Conservation (phyloP, 805 yeast genomes). For the Kregervanrija pseudodelftensis region DNA sequence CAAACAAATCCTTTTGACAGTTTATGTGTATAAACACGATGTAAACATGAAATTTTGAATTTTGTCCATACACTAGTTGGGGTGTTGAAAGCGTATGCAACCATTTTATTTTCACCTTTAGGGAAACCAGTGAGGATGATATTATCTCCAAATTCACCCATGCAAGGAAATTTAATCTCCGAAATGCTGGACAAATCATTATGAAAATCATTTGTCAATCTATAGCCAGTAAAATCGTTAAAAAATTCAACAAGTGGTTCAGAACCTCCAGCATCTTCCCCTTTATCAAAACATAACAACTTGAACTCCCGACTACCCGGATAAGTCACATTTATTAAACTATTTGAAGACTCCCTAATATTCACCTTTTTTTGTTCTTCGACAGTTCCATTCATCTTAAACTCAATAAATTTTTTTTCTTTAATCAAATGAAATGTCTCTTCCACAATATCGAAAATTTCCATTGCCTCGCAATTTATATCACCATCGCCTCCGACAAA, state of each 20-base stretch:
- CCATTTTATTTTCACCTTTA: slow-evolving; percentile 39
- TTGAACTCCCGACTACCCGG: not conserved
- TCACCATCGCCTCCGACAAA: slow-evolving; percentile 46
- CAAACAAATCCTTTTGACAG: slow-evolving; percentile 66
- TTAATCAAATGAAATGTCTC: not conserved
- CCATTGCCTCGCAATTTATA: slow-evolving; percentile 26
- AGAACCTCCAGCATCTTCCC: slow-evolving; percentile 4
- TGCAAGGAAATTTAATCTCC: slow-evolving; percentile 38
- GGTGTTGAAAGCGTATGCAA: slow-evolving; percentile 42
- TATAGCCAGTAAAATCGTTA: slow-evolving; percentile 6
- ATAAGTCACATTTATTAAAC: not conserved
- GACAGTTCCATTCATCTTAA: slow-evolving; percentile 9
- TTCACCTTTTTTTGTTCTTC: not conserved
- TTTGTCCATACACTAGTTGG: slow-evolving; percentile 60
- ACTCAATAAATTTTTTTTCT: not conserved
- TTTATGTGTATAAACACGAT: slow-evolving; percentile 47
- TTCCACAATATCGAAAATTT: slow-evolving; percentile 37
- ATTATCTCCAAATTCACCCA: slow-evolving; percentile 62
- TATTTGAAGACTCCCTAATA: slow-evolving; percentile 2
- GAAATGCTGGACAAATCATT: slow-evolving; percentile 2
- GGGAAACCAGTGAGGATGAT: slow-evolving; percentile 54
- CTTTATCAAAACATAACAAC: slow-evolving; percentile 1
- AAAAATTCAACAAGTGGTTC: slow-evolving; percentile 22
- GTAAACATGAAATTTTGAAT: slow-evolving; percentile 47
- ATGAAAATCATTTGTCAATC: slow-evolving; percentile 2